Evolutionary conservation across 1,284 basidiomycete genomes (phyloP).

Genomic region (Chalciporus sp.): DNA sequence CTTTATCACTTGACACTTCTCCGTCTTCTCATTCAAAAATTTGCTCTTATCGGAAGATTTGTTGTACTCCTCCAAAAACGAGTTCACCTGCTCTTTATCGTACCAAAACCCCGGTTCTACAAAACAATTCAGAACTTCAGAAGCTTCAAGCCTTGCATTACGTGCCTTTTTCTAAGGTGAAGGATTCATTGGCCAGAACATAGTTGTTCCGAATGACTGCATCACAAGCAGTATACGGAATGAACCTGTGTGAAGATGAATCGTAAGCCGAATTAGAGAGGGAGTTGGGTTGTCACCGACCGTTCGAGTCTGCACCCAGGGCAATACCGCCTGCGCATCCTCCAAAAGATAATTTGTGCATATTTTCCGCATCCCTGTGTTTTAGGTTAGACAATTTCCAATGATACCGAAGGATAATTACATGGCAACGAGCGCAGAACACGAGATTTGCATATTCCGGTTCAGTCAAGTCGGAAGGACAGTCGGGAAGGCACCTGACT

Average conservation of each 20-base stretch:
- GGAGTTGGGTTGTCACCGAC: constrained; percentile 3
- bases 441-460: constrained; percentile 30
- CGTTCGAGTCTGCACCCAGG: constrained; percentile 6
- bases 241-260: neutral
- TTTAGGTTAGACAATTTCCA: neutral
- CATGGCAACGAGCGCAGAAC: constrained; percentile 22
- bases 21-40: constrained; percentile 7
- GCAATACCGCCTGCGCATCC: constrained; percentile 15
- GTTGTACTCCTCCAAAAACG: constrained; percentile 9
- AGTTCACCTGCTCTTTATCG: constrained; percentile 12
- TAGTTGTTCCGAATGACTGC: neutral
- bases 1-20: neutral
- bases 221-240: constrained; percentile 2
- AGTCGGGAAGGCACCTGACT: constrained; percentile 20
- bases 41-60: neutral
- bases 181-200: neutral
- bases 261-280: neutral
- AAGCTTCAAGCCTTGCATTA: neutral
- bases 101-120: neutral
- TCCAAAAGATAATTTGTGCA: constrained; percentile 3
- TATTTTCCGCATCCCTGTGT: constrained; percentile 4
- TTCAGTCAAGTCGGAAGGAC: constrained; percentile 38
- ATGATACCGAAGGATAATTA: neutral
- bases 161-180: constrained; percentile 1
- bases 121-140: neutral